phyloP scores from a whole-genome alignment of 2,329 filamentous ascomycete genomes.

The Pestalotiopsis sp. region DNA sequence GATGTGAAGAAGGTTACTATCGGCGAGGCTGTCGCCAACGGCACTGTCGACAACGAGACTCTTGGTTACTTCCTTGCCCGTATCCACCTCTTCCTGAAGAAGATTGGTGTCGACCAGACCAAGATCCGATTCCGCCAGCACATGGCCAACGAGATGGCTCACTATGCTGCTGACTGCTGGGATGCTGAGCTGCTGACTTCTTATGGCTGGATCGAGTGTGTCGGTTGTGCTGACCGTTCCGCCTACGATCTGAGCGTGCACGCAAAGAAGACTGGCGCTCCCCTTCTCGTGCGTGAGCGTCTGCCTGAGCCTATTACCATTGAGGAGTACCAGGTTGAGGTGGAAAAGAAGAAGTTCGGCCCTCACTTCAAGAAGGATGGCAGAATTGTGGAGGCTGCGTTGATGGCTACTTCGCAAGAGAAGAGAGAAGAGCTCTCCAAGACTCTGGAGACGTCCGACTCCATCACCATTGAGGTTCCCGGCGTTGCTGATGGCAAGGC shows the following conservation, averaged over 20 bases:
- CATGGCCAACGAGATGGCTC: constrained; percentile 77
- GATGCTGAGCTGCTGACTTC: constrained; percentile 90
- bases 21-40: constrained; percentile 79
- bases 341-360: constrained; percentile 95
- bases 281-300: constrained; percentile 81
- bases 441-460: constrained; percentile 70
- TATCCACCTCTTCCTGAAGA: constrained; percentile 86
- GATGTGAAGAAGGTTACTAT: constrained; percentile 71
- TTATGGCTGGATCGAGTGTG: constrained; percentile 97
- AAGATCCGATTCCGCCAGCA: constrained; percentile 98
- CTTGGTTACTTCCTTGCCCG: constrained; percentile 95
- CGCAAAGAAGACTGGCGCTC: constrained; percentile 85
- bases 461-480: constrained; percentile 74
- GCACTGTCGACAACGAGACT: constrained; percentile 94
- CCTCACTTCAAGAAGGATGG: constrained; percentile 94
- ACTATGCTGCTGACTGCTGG: constrained; percentile 98
- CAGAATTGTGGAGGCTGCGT: constrained; percentile 78
- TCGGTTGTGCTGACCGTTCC: constrained; percentile 92
- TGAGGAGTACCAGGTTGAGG: constrained; percentile 84
- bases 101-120: constrained; percentile 80
- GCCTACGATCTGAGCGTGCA: constrained; percentile 94
- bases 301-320: constrained; percentile 75
- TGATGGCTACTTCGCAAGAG: constrained; percentile 76
- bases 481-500: constrained; percentile 69
- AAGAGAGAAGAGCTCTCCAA: constrained; percentile 78